These are phyloP conservation scores for Coprinopsis sp. DNA, from an alignment of 768 basidiomycete species.

Conservation along the genomic window DNA sequence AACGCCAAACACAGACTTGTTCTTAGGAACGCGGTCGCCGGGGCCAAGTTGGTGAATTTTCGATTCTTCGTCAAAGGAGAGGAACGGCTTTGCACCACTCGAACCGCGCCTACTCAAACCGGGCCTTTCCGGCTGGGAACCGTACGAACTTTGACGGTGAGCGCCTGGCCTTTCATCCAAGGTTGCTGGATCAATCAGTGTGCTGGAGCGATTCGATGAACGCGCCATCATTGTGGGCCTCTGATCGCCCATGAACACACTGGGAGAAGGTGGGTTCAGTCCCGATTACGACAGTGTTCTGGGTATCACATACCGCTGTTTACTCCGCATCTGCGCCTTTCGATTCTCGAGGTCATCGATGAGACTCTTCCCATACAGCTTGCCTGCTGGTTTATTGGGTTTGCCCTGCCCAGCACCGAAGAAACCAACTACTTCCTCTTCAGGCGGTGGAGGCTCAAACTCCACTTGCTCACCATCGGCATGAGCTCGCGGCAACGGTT, in stretches of 20 bases:
- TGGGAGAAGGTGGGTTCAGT: slow-evolving; percentile 23
- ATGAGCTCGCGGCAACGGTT: slow-evolving; percentile 61
- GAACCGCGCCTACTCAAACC: slow-evolving; percentile 46
- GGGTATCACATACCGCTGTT: slow-evolving; percentile 76
- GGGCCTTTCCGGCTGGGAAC: slow-evolving; percentile 31
- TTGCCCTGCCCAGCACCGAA: slow-evolving; percentile 27
- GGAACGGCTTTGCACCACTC: slow-evolving; percentile 54
- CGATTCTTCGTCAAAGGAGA: slow-evolving; percentile 53
- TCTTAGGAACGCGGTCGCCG: slow-evolving; percentile 28
- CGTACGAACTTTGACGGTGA: slow-evolving; percentile 41
- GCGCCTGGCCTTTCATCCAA: slow-evolving; percentile 46
- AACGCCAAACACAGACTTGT: slow-evolving; percentile 84
- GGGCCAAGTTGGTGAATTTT: slow-evolving; percentile 16
- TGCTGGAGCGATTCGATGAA: slow-evolving; percentile 49
- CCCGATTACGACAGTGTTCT: too few species aligned
- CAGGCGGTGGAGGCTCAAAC: slow-evolving; percentile 34
- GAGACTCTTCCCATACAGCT: slow-evolving; percentile 80
- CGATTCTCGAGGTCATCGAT: slow-evolving; percentile 86
- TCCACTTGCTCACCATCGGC: slow-evolving; percentile 75
- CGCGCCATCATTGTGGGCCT: slow-evolving; percentile 94
- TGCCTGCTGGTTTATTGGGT: slow-evolving; percentile 64
- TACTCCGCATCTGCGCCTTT: slow-evolving; percentile 77
- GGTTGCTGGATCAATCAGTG: slow-evolving; percentile 68
- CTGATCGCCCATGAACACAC: slow-evolving; percentile 84
- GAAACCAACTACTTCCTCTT: slow-evolving; percentile 32